Evolutionary conservation across 257 asterid genomes (phyloP).

Genomic region (Solanum appendiculatum): DNA sequence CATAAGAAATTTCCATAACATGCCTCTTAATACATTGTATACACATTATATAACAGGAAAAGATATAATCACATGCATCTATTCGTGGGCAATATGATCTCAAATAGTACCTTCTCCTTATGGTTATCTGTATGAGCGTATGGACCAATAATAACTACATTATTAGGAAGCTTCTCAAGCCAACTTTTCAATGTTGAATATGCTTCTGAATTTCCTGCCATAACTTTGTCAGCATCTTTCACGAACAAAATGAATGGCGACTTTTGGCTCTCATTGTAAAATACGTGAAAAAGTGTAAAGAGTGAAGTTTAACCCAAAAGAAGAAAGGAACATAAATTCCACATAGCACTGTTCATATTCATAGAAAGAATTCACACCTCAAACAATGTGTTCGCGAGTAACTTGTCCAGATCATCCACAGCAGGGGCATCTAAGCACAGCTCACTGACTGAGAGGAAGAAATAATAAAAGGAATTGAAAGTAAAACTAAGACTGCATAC

Average conservation of each 20-base stretch:
- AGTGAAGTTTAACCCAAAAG: background rate
- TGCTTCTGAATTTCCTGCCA: constrained; percentile 61
- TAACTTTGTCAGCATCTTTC: constrained; percentile 84
- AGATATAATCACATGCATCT: background rate
- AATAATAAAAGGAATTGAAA: background rate
- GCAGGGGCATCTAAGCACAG: constrained; percentile 70
- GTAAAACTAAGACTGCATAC: background rate
- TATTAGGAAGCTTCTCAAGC: constrained; percentile 77
- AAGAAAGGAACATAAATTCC: background rate
- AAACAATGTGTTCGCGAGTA: constrained; percentile 57
- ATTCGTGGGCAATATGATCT: background rate
- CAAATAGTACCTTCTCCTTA: constrained; percentile 59
- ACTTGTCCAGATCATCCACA: constrained; percentile 62
- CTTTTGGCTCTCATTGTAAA: constrained; percentile 56
- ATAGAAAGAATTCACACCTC: constrained; percentile 40
- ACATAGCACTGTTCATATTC: background rate
- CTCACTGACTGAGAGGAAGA: constrained; percentile 42
- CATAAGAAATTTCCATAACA: background rate
- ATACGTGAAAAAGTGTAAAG: constrained; percentile 31
- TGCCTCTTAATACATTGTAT: background rate
- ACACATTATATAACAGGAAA: background rate
- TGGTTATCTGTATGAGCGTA: constrained; percentile 54
- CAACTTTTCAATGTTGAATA: constrained; percentile 48
- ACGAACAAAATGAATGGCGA: constrained; percentile 77
- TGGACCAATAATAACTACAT: constrained; percentile 69